Percentiles rank a stretch among this genome's conserved stretches.
Evolutionary conservation across 306 rosid genomes (phyloP).

Genomic region (Lithocarpus polystachyus): DNA sequence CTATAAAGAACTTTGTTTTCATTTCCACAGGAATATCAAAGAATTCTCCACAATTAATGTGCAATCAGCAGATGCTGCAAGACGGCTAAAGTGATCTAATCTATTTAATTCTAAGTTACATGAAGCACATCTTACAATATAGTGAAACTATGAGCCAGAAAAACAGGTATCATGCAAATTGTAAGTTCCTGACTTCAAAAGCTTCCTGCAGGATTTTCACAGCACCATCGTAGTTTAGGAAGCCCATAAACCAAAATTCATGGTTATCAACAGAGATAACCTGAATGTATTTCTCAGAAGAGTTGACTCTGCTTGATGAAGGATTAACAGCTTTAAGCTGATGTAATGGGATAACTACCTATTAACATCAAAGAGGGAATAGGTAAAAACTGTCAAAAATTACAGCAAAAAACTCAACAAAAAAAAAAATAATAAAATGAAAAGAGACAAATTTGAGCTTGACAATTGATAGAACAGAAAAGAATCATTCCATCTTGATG

Average conservation of each 20-base stretch:
- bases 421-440: not conserved
- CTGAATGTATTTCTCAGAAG: constrained; percentile 79
- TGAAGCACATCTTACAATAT: constrained; percentile 1
- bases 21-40: constrained; percentile 27
- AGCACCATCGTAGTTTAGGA: constrained; percentile 70
- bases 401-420: not conserved
- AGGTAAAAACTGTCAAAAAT: not conserved
- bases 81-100: constrained; percentile 13
- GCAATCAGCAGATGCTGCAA: constrained; percentile 25
- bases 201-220: constrained; percentile 53
- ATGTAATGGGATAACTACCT: constrained; percentile 82
- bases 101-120: constrained; percentile 3
- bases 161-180: constrained; percentile 32
- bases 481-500: not conserved
- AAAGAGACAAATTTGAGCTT: not conserved
- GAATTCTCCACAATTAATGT: constrained; percentile 18
- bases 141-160: constrained; percentile 22
- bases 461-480: not conserved
- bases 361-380: not conserved
- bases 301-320: constrained; percentile 61
- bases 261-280: constrained; percentile 70
- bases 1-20: constrained; percentile 6
- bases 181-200: constrained; percentile 37
- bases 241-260: constrained; percentile 98
- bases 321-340: constrained; percentile 83